Base-by-base conservation (phyloP, 1,284 basidiomycete genomes). In the Ganoderma sinense region DNA sequence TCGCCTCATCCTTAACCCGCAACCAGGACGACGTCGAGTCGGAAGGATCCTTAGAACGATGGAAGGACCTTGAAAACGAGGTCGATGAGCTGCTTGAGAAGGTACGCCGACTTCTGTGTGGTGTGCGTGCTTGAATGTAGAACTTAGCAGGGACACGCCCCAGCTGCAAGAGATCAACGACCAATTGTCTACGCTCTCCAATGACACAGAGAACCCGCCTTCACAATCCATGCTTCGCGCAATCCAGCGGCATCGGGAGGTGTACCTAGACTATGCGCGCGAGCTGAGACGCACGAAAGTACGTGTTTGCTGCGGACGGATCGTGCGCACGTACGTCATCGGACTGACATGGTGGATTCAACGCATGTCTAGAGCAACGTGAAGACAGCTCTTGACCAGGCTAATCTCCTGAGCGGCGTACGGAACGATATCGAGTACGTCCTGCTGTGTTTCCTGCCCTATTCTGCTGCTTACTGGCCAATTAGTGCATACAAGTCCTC, bases 341-440 rank as follows among this genome's bases (percentile, higher is more conserved):
- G 36, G 14, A 23, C 36, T 41, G n/a, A 26, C 11, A 41, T 18
- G 18, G 29, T 66, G 18, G 43, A 53, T 31, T 45, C 10, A 40
- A 53, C 26, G 31, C 20, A 59, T 36, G n/a, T 64, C 1, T 75
- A 95, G 94, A 83, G 86, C 39, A 96, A 94, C 78, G 90, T 97
- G n/a, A 88, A 95, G 75, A 86, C 91, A 69, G 95, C 96, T 0
- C 82, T 97, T 60, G 94, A 97, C 77, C 89, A 96, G 77, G 92
- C 92, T 1, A 97, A 96, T 79, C 83, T 99, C 20, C 85, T 99
- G 26, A 93, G 89, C 36, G 95, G 94, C n/a, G 97, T 99, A 2
- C 88, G 96, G 71, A 96, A 97, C 75, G 97, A 99, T 76, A 99
- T 99, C 74, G 93, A 96, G 96, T 97, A 74, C 68, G 91, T 85